phyloP scores from a whole-genome alignment of 1,139 yeast species.

The Candida pseudoviswanathii region DNA sequence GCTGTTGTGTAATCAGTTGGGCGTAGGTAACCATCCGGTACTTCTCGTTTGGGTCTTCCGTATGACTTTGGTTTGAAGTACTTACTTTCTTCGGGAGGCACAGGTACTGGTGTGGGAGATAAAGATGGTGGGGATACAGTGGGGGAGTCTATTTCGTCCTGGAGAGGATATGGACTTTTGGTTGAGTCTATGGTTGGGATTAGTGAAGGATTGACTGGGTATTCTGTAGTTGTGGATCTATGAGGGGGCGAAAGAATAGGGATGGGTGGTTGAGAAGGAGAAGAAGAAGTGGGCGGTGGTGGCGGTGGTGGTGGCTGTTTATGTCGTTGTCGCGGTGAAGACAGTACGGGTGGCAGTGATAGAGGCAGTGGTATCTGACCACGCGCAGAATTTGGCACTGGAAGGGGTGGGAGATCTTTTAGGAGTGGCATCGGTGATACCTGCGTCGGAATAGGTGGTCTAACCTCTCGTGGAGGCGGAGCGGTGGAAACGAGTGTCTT shows the following conservation, averaged over 20 bases:
- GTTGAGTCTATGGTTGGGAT: background rate
- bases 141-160: background rate
- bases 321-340: background rate
- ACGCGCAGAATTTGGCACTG: background rate
- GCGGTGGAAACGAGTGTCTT: background rate
- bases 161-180: slow-evolving; percentile 4
- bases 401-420: slow-evolving; percentile 7
- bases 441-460: slow-evolving; percentile 10
- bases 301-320: slow-evolving; percentile 7
- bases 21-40: slow-evolving; percentile 10
- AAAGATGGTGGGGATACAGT: background rate
- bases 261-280: no score
- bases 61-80: slow-evolving; percentile 2
- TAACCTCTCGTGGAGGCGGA: background rate
- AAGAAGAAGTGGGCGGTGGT: background rate
- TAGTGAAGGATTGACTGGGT: background rate
- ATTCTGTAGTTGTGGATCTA: background rate
- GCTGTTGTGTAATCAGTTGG: slow-evolving; percentile 7
- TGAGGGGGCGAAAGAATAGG: slow-evolving; percentile 7
- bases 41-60: slow-evolving; percentile 7
- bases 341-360: background rate
- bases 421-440: slow-evolving; percentile 8
- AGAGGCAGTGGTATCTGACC: background rate
- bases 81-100: background rate
- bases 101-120: background rate